Conservation (phyloP, 139 green algal genomes). For the Parachlorella kessleri region DNA sequence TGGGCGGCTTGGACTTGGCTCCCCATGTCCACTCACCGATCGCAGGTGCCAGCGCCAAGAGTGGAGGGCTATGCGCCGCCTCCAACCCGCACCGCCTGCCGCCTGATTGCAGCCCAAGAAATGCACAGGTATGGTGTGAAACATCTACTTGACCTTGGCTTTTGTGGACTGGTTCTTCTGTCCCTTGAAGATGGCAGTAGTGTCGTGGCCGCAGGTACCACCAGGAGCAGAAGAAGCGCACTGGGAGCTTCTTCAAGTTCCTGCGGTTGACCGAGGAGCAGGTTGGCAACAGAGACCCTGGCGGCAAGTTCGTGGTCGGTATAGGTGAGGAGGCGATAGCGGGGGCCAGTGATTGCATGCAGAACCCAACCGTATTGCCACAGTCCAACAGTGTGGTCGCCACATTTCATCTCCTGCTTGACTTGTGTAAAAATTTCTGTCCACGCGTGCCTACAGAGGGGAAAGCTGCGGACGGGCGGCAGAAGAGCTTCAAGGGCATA, state of each 20-base stretch:
- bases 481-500: not conserved
- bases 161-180: not conserved
- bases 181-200: not conserved
- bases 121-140: slow-evolving; percentile 13
- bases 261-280: slow-evolving; percentile 1
- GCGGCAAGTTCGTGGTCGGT: not conserved
- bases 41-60: not conserved
- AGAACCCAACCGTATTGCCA: too few relatives aligned
- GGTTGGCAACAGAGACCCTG: not conserved
- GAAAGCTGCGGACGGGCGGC: too few relatives aligned
- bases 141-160: too few relatives aligned
- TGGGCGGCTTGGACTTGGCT: too few relatives aligned
- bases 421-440: too few relatives aligned
- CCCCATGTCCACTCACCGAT: too few relatives aligned
- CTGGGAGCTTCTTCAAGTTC: slow-evolving; percentile 6
- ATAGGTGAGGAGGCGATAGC: not conserved
- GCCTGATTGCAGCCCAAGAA: slow-evolving; percentile 18
- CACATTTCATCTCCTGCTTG: too few relatives aligned
- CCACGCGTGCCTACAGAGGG: too few relatives aligned
- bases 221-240: not conserved
- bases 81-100: slow-evolving; percentile 1
- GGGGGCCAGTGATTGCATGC: too few relatives aligned
- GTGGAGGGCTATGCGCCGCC: slow-evolving; percentile 7
- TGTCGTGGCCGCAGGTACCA: slow-evolving; percentile 2
- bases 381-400: too few relatives aligned